Evolutionary conservation across 768 basidiomycete species (phyloP).

Genomic region (Termitomyces sp.): DNA sequence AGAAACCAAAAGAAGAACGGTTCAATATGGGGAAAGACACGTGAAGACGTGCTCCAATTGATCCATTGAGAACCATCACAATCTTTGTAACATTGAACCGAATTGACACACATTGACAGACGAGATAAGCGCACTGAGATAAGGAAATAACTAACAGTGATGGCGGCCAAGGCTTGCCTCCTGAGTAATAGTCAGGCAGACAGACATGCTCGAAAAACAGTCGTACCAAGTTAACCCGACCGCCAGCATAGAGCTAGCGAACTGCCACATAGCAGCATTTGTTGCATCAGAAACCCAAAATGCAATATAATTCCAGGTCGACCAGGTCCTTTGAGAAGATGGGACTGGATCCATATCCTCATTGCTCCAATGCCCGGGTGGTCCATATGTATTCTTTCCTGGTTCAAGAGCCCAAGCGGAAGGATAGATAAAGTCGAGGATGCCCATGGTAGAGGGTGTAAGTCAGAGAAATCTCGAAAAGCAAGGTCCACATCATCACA

Average conservation of each 20-base stretch:
- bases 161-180: slow-evolving; percentile 64
- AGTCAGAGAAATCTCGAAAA: no score
- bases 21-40: slow-evolving; percentile 74
- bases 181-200: slow-evolving; percentile 19
- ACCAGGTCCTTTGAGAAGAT: slow-evolving; percentile 56
- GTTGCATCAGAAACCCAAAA: slow-evolving; percentile 57
- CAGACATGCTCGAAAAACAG: background rate
- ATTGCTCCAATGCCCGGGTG: slow-evolving; percentile 52
- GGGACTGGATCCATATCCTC: slow-evolving; percentile 78
- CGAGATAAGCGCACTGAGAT: slow-evolving; percentile 42
- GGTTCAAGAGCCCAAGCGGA: no score
- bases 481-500: no score
- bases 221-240: slow-evolving; percentile 65
- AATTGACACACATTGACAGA: no score
- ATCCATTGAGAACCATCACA: slow-evolving; percentile 75
- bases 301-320: slow-evolving; percentile 57
- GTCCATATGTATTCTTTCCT: no score
- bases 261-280: slow-evolving; percentile 47
- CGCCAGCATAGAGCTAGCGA: slow-evolving; percentile 74
- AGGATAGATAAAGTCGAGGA: no score
- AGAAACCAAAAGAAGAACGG: slow-evolving; percentile 85
- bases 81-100: slow-evolving; percentile 5
- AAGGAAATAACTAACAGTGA: slow-evolving; percentile 67
- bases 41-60: slow-evolving; percentile 71
- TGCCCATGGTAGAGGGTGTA: no score